Evolutionary conservation across 768 basidiomycete species (phyloP).

Genomic region (Collybia nuda): DNA sequence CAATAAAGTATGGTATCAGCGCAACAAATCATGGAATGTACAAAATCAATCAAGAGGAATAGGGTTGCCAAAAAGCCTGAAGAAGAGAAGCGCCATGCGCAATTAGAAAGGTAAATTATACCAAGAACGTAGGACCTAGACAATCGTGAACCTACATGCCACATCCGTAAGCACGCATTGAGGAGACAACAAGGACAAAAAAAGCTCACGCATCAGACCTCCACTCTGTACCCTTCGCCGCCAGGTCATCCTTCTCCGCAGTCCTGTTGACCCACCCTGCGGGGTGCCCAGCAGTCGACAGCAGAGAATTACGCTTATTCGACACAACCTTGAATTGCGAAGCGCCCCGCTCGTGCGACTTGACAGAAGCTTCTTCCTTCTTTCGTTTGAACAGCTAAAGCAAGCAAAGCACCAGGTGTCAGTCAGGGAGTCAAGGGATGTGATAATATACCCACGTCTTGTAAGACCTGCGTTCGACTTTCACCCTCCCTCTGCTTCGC

Average conservation of each 20-base stretch:
- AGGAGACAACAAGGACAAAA: neutral
- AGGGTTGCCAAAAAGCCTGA: too few relatives aligned
- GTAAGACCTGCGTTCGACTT: conserved; percentile 48
- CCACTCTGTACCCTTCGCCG: conserved; percentile 34
- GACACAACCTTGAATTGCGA: conserved; percentile 72
- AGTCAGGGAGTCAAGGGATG: conserved; percentile 1
- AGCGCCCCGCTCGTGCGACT: conserved; percentile 13
- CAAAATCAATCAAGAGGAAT: neutral
- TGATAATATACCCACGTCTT: conserved; percentile 44
- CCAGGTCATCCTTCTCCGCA: conserved; percentile 36
- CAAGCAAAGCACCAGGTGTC: neutral
- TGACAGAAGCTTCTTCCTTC: conserved; percentile 36
- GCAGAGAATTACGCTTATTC: conserved; percentile 67
- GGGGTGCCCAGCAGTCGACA: conserved; percentile 64
- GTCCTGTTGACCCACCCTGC: conserved; percentile 70
- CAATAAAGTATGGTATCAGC: neutral
- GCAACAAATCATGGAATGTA: neutral
- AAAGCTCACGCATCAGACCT: conserved; percentile 38
- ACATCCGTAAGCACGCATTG: neutral
- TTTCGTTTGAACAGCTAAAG: conserved; percentile 59
- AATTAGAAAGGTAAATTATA: neutral
- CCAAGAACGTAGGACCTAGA: neutral
- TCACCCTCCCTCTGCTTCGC: conserved; percentile 40
- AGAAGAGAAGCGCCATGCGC: too few relatives aligned
- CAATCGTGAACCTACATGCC: too few relatives aligned